These are phyloP conservation scores for Blepharisma japonicum DNA, from an alignment of 73 alveolate species.

Conservation along the genomic window DNA sequence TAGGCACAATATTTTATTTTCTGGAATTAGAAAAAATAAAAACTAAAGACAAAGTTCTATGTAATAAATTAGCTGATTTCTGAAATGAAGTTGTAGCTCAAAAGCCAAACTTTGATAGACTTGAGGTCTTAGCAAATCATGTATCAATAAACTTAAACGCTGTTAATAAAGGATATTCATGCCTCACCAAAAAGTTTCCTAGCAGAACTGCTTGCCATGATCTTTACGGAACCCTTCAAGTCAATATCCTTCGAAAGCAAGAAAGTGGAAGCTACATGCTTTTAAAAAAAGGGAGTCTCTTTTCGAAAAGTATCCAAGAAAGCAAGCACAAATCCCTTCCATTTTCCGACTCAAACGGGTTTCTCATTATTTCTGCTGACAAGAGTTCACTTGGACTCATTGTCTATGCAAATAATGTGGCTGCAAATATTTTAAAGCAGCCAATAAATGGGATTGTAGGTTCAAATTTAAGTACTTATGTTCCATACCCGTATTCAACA, in stretches of 20 bases:
- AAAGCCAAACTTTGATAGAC: not conserved
- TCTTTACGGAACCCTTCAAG: not conserved
- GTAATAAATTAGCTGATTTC: not conserved
- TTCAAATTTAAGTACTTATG: not conserved
- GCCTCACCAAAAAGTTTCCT: not conserved
- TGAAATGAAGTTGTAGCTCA: not conserved
- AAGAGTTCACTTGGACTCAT: not conserved
- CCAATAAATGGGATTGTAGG: constrained; percentile 5
- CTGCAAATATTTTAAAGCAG: not conserved
- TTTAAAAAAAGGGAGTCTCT: not conserved
- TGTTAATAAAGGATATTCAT: not conserved
- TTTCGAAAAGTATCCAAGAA: not conserved
- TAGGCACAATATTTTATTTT: not conserved
- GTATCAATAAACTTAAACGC: not conserved
- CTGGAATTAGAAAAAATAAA: not conserved
- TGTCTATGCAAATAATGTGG: not conserved
- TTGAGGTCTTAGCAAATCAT: not conserved
- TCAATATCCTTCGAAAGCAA: not conserved
- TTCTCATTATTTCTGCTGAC: constrained; percentile 12
- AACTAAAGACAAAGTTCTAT: not conserved
- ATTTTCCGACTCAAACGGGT: not conserved
- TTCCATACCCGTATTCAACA: not conserved
- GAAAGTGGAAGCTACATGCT: not conserved
- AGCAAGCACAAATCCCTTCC: not conserved
- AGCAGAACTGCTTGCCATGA: not conserved